Conservation (phyloP, 305 asterid species). For the Striga hermonthica region DNA sequence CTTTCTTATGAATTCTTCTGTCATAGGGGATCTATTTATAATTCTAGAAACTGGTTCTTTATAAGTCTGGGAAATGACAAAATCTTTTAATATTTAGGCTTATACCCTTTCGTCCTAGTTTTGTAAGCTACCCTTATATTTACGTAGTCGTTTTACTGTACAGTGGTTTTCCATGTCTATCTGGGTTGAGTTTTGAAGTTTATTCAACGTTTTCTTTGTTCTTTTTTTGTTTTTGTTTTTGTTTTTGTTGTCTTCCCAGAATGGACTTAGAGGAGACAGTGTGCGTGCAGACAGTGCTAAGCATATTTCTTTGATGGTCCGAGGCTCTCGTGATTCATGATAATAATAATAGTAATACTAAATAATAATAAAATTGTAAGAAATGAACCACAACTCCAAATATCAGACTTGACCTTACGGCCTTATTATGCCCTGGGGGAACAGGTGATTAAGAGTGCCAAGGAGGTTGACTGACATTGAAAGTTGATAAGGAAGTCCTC, state of each 20-base stretch:
- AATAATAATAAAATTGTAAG: constrained; percentile 1
- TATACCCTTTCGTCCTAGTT: neutral
- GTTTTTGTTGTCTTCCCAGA: constrained; percentile 75
- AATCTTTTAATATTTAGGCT: neutral
- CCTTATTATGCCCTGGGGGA: constrained; percentile 58
- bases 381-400: constrained; percentile 37
- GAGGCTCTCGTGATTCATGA: constrained; percentile 60
- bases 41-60: neutral
- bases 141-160: constrained; percentile 18
- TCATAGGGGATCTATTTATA: neutral
- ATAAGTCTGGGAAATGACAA: neutral
- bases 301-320: constrained; percentile 59
- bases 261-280: constrained; percentile 61
- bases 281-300: constrained; percentile 60
- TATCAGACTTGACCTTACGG: constrained; percentile 47
- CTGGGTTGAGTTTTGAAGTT: constrained; percentile 40
- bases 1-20: neutral
- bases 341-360: constrained; percentile 31
- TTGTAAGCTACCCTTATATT: constrained; percentile 2
- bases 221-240: no score
- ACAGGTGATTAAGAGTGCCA: constrained; percentile 61
- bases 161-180: constrained; percentile 32
- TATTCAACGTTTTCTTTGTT: constrained; percentile 44
- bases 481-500: constrained; percentile 15
- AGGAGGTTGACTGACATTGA: constrained; percentile 49